These are phyloP conservation scores for Colletotrichum viniferum DNA, from an alignment of 2,329 filamentous ascomycete species.

Conservation along the genomic window DNA sequence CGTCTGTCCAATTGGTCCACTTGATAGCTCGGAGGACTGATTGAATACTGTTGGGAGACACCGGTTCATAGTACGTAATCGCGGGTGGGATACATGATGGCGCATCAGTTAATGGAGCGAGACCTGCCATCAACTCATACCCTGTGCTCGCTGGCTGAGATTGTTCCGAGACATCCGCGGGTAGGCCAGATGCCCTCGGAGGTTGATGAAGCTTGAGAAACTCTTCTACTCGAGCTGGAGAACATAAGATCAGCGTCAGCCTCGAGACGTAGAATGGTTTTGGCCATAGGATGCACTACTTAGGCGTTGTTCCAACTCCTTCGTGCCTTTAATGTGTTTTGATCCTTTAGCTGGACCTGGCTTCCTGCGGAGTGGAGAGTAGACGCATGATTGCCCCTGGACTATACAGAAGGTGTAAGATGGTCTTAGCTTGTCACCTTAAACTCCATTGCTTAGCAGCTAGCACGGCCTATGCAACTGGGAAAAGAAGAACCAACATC, in stretches of 20 bases:
- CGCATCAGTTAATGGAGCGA: background rate
- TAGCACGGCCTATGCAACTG: background rate
- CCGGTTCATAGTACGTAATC: background rate
- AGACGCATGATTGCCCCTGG: background rate
- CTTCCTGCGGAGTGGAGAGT: background rate
- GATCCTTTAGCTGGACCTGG: background rate
- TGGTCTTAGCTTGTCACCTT: background rate
- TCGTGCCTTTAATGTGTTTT: background rate
- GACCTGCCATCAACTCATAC: background rate
- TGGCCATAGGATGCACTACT: background rate
- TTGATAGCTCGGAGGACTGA: background rate
- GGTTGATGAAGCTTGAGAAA: background rate
- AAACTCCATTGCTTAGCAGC: background rate
- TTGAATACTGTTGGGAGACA: background rate
- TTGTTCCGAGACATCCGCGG: background rate
- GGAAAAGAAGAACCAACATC: background rate
- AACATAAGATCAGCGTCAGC: background rate
- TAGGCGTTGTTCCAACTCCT: background rate
- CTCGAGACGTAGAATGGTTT: background rate
- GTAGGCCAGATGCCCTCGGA: background rate
- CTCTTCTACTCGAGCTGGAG: background rate
- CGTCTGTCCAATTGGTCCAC: background rate
- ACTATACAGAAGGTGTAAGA: background rate
- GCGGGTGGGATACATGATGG: background rate
- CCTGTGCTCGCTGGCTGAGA: background rate